phyloP scores from a whole-genome alignment of 2,329 filamentous ascomycete genomes.

The Trichoderma endophyticum region DNA sequence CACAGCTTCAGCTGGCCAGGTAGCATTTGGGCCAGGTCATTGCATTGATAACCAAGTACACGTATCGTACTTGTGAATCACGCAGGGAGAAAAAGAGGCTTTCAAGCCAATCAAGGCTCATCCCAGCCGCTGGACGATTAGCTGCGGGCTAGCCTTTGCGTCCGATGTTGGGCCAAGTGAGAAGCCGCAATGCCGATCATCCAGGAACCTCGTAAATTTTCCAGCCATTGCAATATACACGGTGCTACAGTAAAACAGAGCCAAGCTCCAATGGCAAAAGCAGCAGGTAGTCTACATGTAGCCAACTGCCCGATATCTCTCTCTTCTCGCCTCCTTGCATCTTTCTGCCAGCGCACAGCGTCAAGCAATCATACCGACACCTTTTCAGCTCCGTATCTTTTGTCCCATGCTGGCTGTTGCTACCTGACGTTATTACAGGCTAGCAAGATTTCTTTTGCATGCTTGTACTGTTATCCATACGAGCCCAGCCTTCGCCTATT shows the following conservation, averaged over 20 bases:
- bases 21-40: conserved; percentile 4
- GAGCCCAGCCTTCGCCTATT: not conserved
- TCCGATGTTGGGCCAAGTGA: not conserved
- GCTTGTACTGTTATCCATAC: not conserved
- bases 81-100: not conserved
- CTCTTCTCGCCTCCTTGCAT: not conserved
- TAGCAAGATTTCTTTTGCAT: not conserved
- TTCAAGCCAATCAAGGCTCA: not conserved
- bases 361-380: not conserved
- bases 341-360: not conserved
- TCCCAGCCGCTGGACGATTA: not conserved
- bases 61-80: not conserved
- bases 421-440: not conserved
- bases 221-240: not conserved
- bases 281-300: not conserved
- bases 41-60: not conserved
- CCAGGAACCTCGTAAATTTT: conserved; percentile 8
- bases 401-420: not conserved
- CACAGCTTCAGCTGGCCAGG: conserved; percentile 8
- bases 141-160: not conserved
- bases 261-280: not conserved
- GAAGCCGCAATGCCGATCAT: conserved; percentile 15
- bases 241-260: not conserved
- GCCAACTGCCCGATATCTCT: not conserved
- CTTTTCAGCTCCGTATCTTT: not conserved